Percentiles rank a stretch among this genome's conserved stretches.
These are phyloP conservation scores for Mortierella sp. DNA, from an alignment of 371 early-diverging fungal species.

Conservation along the genomic window DNA sequence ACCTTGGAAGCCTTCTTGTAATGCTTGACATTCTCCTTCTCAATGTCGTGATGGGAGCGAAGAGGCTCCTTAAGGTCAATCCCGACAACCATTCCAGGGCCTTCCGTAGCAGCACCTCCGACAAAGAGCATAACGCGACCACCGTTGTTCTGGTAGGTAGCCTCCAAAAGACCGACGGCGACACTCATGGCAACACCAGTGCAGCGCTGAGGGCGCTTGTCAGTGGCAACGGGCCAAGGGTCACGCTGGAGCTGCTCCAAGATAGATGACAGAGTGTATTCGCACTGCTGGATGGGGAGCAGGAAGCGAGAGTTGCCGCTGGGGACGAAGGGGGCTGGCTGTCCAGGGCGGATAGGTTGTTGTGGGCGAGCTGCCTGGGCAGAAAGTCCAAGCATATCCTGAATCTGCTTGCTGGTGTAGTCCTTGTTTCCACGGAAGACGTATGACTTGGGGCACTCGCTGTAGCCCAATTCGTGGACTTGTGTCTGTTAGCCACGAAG, in stretches of 20 bases:
- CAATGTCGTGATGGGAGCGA: slow-evolving; percentile 98
- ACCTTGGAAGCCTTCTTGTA: slow-evolving; percentile 93
- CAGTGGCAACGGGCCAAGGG: slow-evolving; percentile 98
- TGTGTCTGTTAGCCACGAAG: slow-evolving; percentile 70
- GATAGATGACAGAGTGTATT: slow-evolving; percentile 93
- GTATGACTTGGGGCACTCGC: slow-evolving; percentile 96
- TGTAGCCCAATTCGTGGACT: slow-evolving; percentile 95
- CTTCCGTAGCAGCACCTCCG: slow-evolving; percentile 99
- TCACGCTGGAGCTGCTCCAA: slow-evolving; percentile 97
- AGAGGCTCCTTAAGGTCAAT: slow-evolving; percentile 95
- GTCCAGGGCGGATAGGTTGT: slow-evolving; percentile 76
- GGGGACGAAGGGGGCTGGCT: slow-evolving; percentile 61
- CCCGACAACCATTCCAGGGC: slow-evolving; percentile 98
- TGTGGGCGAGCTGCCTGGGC: slow-evolving; percentile 70
- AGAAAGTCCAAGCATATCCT: slow-evolving; percentile 93
- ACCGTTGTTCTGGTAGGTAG: slow-evolving; percentile 93
- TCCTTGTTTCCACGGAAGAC: slow-evolving; percentile 99
- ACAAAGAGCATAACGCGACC: slow-evolving; percentile 97
- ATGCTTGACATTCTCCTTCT: slow-evolving; percentile 95
- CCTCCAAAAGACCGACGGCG: slow-evolving; percentile 96
- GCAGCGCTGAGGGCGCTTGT: slow-evolving; percentile 95
- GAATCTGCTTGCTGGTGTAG: slow-evolving; percentile 94
- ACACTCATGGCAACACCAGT: slow-evolving; percentile 98
- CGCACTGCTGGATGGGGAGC: slow-evolving; percentile 93
- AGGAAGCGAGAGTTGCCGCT: slow-evolving; percentile 77